Base-by-base conservation (phyloP, 768 basidiomycete species). In the Phaffia australis region DNA sequence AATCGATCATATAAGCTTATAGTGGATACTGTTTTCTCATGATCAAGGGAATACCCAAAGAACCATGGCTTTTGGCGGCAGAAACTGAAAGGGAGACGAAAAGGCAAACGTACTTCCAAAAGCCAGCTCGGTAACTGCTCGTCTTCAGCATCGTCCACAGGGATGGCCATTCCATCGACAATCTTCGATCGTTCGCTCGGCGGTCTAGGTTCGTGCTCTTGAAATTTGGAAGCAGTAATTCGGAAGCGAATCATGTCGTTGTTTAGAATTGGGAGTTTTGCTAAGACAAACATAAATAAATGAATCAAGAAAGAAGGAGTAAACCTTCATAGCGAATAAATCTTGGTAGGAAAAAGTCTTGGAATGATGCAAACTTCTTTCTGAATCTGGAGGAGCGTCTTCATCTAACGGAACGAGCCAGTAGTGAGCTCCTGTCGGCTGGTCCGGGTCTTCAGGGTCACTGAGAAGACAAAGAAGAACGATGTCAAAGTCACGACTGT, bases 201-300 rank as follows among this genome's bases (percentile, higher is more conserved):
- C 68, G 69, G 72, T 42, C 69, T 69, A 1, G 76, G 76, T 59
- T 74, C 69, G 47, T 75, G 65, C 70, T 77, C 76, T 70, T 75
- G 74, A 71, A 74, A 77, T 58, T 74, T 71, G 16, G 75, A 68
- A n/a, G 71, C 69, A 46, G 73, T 71, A 19, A 77, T 74, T 30
- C 76, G 70, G 71, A 77, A 74, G 18, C 75, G 73, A 30, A 77
- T 72, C 5, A 74, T 68, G 61, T 76, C 74, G 48, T 71, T 72
- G 18, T 68, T 60, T 29, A 74, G 73, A 23, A 75, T 72, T 46
- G 75, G 76, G 18, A 77, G 67, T 55, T 75, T 74, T 19, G 70
- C 71, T 70, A 62, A 1, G n/a, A 19, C 7, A 56, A 27, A 32
- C 56, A 25, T 60, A 25, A 30, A 52, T 27, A 30, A 29, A 25